Percentiles rank a stretch among this genome's conserved stretches.
These are phyloP conservation scores for Suillus ampliporus DNA, from an alignment of 768 basidiomycete genomes.

Conservation along the genomic window DNA sequence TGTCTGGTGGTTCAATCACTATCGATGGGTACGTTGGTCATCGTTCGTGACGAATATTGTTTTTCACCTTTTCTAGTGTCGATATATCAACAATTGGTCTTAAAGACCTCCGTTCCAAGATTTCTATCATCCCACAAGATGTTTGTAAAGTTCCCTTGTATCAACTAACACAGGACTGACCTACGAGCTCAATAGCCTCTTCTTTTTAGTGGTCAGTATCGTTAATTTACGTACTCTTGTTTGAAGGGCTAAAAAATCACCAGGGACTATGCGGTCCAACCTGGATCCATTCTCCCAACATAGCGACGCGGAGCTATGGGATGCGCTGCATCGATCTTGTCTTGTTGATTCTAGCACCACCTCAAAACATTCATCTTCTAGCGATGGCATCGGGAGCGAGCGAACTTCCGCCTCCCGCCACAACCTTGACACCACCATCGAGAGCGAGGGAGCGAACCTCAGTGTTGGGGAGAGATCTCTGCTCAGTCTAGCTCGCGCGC, in stretches of 20 bases:
- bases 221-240: constrained; percentile 25
- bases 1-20: constrained; percentile 59
- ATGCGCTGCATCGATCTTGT: constrained; percentile 71
- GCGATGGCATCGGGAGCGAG: constrained; percentile 17
- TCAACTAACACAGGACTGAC: neutral
- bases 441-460: constrained; percentile 58
- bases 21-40: constrained; percentile 58
- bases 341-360: constrained; percentile 39
- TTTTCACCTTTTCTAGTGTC: constrained; percentile 42
- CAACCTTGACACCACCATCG: constrained; percentile 55
- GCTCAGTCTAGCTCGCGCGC: no score
- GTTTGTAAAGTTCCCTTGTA: constrained; percentile 39
- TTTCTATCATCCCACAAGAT: constrained; percentile 74
- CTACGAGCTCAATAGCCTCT: constrained; percentile 47
- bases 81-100: constrained; percentile 75
- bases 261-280: constrained; percentile 62
- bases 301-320: constrained; percentile 70
- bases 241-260: constrained; percentile 34
- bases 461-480: constrained; percentile 21
- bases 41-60: neutral
- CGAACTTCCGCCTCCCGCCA: constrained; percentile 41
- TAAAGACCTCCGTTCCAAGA: constrained; percentile 59
- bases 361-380: constrained; percentile 23
- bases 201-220: constrained; percentile 58
- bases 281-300: constrained; percentile 66